Evolutionary conservation across 805 yeast genomes (phyloP).

Genomic region (Grigorovia transvaalensis): DNA sequence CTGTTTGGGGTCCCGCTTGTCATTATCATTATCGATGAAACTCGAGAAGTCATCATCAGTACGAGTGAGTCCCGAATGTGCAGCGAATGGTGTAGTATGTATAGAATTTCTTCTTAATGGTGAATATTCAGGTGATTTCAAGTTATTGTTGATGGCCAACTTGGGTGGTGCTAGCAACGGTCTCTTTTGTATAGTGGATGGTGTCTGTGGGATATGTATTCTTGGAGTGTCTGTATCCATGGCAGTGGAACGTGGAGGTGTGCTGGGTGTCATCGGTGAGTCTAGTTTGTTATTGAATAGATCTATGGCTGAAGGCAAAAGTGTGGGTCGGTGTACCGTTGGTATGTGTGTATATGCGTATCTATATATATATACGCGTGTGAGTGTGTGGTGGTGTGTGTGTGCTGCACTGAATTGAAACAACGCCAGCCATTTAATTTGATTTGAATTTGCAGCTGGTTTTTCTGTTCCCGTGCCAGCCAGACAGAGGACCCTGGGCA

Average conservation of each 20-base stretch:
- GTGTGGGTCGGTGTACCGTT: too few relatives aligned
- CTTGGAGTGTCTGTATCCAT: conserved; percentile 1
- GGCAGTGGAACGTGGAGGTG: conserved; percentile 26
- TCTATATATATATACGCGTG: background rate
- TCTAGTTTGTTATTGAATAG: too few relatives aligned
- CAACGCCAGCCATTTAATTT: background rate
- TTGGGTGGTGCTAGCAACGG: conserved; percentile 13
- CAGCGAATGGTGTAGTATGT: background rate
- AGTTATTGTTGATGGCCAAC: conserved; percentile 10
- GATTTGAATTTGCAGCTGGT: background rate
- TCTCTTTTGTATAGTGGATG: conserved; percentile 15
- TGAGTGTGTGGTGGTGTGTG: background rate
- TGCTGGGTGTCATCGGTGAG: conserved; percentile 21
- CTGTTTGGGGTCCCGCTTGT: background rate
- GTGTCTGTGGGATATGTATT: conserved; percentile 16
- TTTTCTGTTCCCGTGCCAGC: background rate
- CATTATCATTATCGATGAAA: background rate
- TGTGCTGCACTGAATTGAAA: background rate
- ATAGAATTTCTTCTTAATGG: conserved; percentile 15
- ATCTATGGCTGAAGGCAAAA: background rate
- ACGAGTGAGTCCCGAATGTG: background rate
- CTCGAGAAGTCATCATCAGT: background rate
- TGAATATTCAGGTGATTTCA: conserved; percentile 27
- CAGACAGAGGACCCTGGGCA: background rate
- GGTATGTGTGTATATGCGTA: background rate